phyloP scores from a whole-genome alignment of 1,139 yeast species.

The Meyerozyma carpophila region DNA sequence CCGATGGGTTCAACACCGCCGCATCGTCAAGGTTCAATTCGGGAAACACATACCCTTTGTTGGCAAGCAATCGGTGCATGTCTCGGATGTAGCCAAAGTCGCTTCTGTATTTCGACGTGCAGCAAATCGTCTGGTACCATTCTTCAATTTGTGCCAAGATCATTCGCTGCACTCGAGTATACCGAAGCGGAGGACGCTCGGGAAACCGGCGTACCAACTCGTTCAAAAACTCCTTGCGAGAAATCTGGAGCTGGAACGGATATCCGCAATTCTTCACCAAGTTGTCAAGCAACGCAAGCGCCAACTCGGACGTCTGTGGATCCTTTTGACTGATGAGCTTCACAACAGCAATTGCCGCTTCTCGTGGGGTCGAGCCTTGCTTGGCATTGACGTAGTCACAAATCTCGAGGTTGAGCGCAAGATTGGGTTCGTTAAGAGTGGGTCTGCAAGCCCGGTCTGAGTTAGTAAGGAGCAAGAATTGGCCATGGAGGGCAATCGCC shows the following conservation, averaged over 20 bases:
- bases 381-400: constrained; percentile 91
- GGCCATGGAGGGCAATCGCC: neutral
- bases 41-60: constrained; percentile 89
- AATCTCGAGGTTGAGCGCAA: constrained; percentile 83
- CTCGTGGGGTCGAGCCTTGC: constrained; percentile 87
- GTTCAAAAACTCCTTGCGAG: constrained; percentile 89
- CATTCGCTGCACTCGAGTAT: constrained; percentile 76
- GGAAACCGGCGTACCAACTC: constrained; percentile 92
- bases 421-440: constrained; percentile 78
- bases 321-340: constrained; percentile 78
- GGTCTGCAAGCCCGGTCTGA: constrained; percentile 85
- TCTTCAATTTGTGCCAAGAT: constrained; percentile 90
- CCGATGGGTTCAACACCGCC: constrained; percentile 90
- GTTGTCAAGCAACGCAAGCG: constrained; percentile 65
- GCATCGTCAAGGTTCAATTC: constrained; percentile 87
- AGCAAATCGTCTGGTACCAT: constrained; percentile 95
- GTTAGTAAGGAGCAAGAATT: constrained; percentile 13
- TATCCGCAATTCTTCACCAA: constrained; percentile 97
- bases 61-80: constrained; percentile 85
- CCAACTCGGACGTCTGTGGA: constrained; percentile 67
- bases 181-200: constrained; percentile 86
- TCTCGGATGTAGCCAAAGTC: constrained; percentile 91
- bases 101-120: constrained; percentile 82
- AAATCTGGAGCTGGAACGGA: constrained; percentile 91
- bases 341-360: constrained; percentile 89